These are phyloP conservation scores for Hordeum pubiflorum DNA, from an alignment of 202 grass and related monocot genomes.

Conservation along the genomic window DNA sequence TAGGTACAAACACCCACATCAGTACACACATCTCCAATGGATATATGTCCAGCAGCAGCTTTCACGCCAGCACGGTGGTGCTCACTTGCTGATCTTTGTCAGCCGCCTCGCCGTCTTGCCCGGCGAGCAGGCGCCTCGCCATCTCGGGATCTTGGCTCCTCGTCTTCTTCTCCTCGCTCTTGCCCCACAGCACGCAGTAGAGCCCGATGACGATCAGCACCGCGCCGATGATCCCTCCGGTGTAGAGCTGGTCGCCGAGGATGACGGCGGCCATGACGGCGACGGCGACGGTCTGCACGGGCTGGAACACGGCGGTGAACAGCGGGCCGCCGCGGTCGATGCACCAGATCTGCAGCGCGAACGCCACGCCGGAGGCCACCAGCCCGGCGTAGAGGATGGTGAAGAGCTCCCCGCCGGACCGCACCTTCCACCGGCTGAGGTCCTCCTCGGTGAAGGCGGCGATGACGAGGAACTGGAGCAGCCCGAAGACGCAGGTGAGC, in stretches of 20 bases:
- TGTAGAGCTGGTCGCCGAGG: slow-evolving; percentile 77
- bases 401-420: slow-evolving; percentile 58
- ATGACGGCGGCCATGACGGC: slow-evolving; percentile 83
- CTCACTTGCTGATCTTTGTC: slow-evolving; percentile 30
- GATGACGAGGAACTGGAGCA: slow-evolving; percentile 67
- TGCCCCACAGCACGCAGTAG: slow-evolving; percentile 89
- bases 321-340: slow-evolving; percentile 89
- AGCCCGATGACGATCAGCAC: slow-evolving; percentile 65
- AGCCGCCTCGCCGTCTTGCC: slow-evolving; percentile 12
- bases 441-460: slow-evolving; percentile 63
- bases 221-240: slow-evolving; percentile 76
- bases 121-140: slow-evolving; percentile 38
- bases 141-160: slow-evolving; percentile 15
- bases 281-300: slow-evolving; percentile 83
- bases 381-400: slow-evolving; percentile 85
- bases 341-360: slow-evolving; percentile 93
- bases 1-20: not conserved
- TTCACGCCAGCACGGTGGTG: slow-evolving; percentile 53
- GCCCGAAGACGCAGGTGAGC: slow-evolving; percentile 67
- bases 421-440: slow-evolving; percentile 69
- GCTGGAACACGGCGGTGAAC: slow-evolving; percentile 91
- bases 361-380: slow-evolving; percentile 69
- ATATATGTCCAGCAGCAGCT: not conserved
- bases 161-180: slow-evolving; percentile 64
- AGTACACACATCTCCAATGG: not conserved